Evolutionary conservation across 169 alveolate genomes (phyloP), one percentile per base, ranked within the genome.

Genomic region (Neospora caninum): DNA sequence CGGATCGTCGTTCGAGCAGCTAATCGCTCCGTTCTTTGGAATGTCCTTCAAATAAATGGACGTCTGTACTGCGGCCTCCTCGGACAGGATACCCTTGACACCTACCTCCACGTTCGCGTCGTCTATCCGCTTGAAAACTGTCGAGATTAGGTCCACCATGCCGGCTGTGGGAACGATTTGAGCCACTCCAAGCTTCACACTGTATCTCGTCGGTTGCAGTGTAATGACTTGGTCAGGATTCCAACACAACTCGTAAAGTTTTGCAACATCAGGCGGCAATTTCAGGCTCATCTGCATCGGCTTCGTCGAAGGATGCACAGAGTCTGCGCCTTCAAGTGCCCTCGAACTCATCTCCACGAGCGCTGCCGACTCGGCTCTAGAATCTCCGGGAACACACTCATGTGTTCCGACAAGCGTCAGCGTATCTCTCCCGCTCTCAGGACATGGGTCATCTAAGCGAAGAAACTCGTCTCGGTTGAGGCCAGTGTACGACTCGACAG

Each of bases 221-320:
- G 54, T 69, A 39, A 53, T 82, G 38, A 53, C n/a, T 34, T 39
- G 43, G 0, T 69, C 91, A 34, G 95, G 91, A 43, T 93, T 93
- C 95, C 95, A 93, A 89, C 95, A 93, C 31, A 93, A 64, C 64
- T 87, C 73, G 54, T 86, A 93, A 43, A 93, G 41, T 16, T 92
- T 86, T 29, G 95, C 87, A 1, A 43, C 36, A 34, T 67, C 95
- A 20, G n/a, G 69, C 0, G 93, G 91, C 38, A 89, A 84, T 80
- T 82, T 64, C 67, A 93, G 54, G 34, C 88, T n/a, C 43, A 93
- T 87, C 31, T 82, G 39, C 89, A 41, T 27, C 31, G 64, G 38
- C 39, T 38, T 67, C 38, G 54, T 82, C 7, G 89, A 82, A 4
- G 69, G 67, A 7, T 22, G 6, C 9, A 38, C 0, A 67, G 6